Conservation (phyloP, 108 stramenopile genomes). For the Pseudonitzschia multiseries region DNA sequence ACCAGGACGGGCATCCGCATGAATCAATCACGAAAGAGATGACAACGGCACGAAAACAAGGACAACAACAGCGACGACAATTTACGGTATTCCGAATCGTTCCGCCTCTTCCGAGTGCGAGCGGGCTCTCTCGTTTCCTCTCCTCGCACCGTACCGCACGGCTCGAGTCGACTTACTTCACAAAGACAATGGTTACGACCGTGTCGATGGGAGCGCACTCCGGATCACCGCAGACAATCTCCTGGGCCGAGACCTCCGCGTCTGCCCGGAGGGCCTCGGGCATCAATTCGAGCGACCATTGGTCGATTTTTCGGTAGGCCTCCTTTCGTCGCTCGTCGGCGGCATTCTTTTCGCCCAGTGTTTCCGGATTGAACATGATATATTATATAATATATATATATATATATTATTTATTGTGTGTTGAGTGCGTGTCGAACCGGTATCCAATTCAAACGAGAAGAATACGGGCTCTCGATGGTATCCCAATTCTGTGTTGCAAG, state of each 20-base stretch:
- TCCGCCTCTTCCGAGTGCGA: no score
- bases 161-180: constrained; percentile 27
- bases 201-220: constrained; percentile 85
- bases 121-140: no score
- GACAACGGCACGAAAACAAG: neutral
- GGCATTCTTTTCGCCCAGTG: constrained; percentile 30
- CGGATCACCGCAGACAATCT: constrained; percentile 87
- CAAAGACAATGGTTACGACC: constrained; percentile 73
- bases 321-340: constrained; percentile 29
- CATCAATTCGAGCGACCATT: constrained; percentile 63
- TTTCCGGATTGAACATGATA: constrained; percentile 75
- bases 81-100: no score
- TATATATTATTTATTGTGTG: neutral
- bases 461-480: no score
- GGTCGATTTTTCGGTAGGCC: constrained; percentile 53
- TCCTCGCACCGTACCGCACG: no score
- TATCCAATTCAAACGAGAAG: no score
- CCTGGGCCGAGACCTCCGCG: constrained; percentile 66
- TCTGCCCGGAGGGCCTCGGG: constrained; percentile 55
- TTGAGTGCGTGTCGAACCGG: neutral
- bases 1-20: no score
- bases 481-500: no score
- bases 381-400: neutral
- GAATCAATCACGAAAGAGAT: no score
- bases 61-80: no score